Evolutionary conservation across 176 grass and related monocot species (phyloP).

Genomic region (Metroxylon sagu): DNA sequence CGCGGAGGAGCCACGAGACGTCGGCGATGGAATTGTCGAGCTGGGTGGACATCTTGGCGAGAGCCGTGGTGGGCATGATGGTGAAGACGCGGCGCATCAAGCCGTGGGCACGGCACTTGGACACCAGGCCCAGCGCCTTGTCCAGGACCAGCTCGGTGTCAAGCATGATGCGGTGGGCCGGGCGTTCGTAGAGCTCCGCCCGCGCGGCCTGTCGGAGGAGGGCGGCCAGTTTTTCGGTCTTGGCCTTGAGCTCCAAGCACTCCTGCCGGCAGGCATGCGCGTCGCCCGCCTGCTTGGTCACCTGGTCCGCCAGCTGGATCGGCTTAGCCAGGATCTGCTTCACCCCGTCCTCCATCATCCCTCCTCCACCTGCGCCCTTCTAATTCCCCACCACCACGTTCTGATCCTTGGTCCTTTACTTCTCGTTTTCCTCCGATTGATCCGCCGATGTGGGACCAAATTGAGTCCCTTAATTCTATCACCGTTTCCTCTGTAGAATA

Average conservation of each 20-base stretch:
- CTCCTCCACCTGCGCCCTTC: no score
- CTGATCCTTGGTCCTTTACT: no score
- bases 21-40: slow-evolving; percentile 16
- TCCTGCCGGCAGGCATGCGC: slow-evolving; percentile 45
- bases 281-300: slow-evolving; percentile 45
- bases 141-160: slow-evolving; percentile 43
- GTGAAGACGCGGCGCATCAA: slow-evolving; percentile 55
- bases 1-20: slow-evolving; percentile 18
- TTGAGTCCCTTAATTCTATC: no score
- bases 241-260: slow-evolving; percentile 57
- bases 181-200: slow-evolving; percentile 77
- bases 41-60: slow-evolving; percentile 5
- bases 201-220: slow-evolving; percentile 81
- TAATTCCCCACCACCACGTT: no score
- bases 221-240: slow-evolving; percentile 53
- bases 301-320: slow-evolving; percentile 81
- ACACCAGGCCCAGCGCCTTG: slow-evolving; percentile 44
- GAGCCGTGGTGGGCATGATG: slow-evolving; percentile 7
- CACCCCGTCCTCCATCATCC: slow-evolving; percentile 49
- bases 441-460: no score
- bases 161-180: slow-evolving; percentile 47
- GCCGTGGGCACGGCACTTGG: slow-evolving; percentile 56
- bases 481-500: no score
- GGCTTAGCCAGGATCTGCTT: slow-evolving; percentile 78
- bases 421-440: no score